Conservation (phyloP, 768 basidiomycete genomes). For the Lactarius hengduanensis region DNA sequence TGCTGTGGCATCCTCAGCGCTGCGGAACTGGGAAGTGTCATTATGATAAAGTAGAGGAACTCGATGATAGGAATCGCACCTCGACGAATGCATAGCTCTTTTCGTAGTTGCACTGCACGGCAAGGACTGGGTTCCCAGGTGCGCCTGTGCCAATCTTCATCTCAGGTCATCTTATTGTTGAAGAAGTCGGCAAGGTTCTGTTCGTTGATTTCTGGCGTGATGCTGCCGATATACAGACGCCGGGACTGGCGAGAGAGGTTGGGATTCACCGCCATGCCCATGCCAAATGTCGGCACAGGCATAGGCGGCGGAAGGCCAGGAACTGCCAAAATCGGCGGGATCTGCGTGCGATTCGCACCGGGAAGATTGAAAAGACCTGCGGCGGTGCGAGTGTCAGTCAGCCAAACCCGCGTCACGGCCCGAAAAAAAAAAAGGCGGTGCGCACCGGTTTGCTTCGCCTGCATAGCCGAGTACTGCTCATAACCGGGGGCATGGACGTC, state of each 20-base stretch:
- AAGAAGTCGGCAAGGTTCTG: constrained; percentile 91
- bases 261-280: constrained; percentile 83
- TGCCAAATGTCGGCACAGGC: constrained; percentile 81
- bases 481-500: constrained; percentile 95
- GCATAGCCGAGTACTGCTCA: constrained; percentile 90
- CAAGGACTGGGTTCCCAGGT: constrained; percentile 86
- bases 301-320: constrained; percentile 80
- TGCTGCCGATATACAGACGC: constrained; percentile 94
- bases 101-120: constrained; percentile 96
- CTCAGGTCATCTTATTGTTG: constrained; percentile 93
- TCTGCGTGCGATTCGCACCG: constrained; percentile 88
- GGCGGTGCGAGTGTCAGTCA: constrained; percentile 14
- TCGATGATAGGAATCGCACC: constrained; percentile 46
- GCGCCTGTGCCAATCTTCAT: constrained; percentile 82
- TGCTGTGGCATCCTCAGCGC: constrained; percentile 92
- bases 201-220: constrained; percentile 93
- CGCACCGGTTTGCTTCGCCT: constrained; percentile 96
- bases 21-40: constrained; percentile 72
- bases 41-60: constrained; percentile 19
- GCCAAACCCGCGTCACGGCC: not conserved
- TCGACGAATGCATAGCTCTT: constrained; percentile 99
- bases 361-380: constrained; percentile 94
- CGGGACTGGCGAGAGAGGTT: constrained; percentile 92
- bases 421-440: not conserved
- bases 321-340: constrained; percentile 77